Evolutionary conservation across 441 rosid species (phyloP), one percentile per base, ranked within the genome.

Genomic region (Pelargonium citronellum): DNA sequence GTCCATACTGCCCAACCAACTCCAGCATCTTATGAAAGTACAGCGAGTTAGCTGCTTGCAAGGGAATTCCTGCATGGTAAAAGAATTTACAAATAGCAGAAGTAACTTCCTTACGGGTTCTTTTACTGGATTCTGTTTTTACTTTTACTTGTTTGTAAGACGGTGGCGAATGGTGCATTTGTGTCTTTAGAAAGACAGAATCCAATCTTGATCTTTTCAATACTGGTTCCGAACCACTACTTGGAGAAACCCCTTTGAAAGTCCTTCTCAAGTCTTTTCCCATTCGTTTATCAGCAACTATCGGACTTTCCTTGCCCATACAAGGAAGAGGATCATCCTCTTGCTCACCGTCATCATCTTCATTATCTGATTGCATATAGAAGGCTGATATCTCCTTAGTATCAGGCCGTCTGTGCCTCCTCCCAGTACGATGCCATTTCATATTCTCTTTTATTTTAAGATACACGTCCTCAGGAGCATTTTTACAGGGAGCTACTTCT

Each of bases 371-470:
- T 13, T 71, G 76, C 73, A 79, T 76, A 79, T 75, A 78, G 76
- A 84, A 79, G 30, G 75, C 80, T 63, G 90, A 84, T 44, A 84
- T 76, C 72, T 81, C 87, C 71, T 83, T 84, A 0, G 82, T 69
- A 66, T 87, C 95, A 68, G 87, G 88, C 69, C 82, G 85, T 70
- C 82, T 83, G 61, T 84, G 91, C 74, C 91, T 85, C 79, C 86
- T 87, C 60, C 96, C 97, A 65, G 94, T 86, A 43, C 97, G 91
- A 79, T 95, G 99, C 97, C 97, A 95, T 76, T 88, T 95, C 96
- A 95, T 90, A 69, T 90, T 90, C 82, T 95, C 99, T 82, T 90
- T 95, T 47, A 95, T 90, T 85, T 83, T 89, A 55, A 80, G 83
- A 83, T 85, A 95, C 58, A 90, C 96, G 70, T 91, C 96, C 75